Evolutionary conservation across 1,284 basidiomycete species (phyloP).

Genomic region (Caloboletus firmus): DNA sequence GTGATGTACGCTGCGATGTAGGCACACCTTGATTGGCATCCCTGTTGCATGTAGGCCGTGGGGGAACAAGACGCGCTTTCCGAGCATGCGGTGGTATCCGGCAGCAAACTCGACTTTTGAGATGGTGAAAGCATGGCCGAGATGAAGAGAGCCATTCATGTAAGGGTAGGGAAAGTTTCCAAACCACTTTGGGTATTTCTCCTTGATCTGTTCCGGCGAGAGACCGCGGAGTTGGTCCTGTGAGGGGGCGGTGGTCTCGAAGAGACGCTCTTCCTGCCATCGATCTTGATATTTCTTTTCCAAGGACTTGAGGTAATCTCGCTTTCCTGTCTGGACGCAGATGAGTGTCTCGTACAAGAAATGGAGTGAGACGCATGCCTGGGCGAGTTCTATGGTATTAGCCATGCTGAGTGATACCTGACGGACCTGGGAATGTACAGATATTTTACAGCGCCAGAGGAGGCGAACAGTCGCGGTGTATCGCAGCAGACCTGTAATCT

Average conservation of each 20-base stretch:
- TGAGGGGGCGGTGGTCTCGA: conserved; percentile 84
- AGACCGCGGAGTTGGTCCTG: conserved; percentile 63
- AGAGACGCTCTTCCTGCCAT: conserved; percentile 75
- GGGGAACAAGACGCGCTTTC: conserved; percentile 93
- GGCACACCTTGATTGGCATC: conserved; percentile 94
- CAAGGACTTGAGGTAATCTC: conserved; percentile 81
- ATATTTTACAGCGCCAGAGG: conserved; percentile 36
- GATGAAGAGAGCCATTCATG: conserved; percentile 98
- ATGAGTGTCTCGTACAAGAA: conserved; percentile 6
- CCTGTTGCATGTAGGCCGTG: conserved; percentile 97
- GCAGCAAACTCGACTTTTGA: conserved; percentile 98
- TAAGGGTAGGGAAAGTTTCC: conserved; percentile 96
- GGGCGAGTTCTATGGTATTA: conserved; percentile 55
- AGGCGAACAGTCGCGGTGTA: conserved; percentile 26
- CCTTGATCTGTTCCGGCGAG: conserved; percentile 59
- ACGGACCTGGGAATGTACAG: conserved; percentile 22
- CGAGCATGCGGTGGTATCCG: conserved; percentile 94
- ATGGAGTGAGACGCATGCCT: conserved; percentile 37
- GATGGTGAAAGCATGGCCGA: conserved; percentile 98
- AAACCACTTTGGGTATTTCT: conserved; percentile 94
- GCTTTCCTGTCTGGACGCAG: conserved; percentile 77
- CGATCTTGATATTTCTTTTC: conserved; percentile 83
- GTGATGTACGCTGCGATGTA: not conserved
- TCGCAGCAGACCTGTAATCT: conserved; percentile 31
- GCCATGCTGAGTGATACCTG: conserved; percentile 40